Evolutionary conservation across 2,329 filamentous ascomycete genomes (phyloP).

Genomic region (Colletotrichum eremochloae): DNA sequence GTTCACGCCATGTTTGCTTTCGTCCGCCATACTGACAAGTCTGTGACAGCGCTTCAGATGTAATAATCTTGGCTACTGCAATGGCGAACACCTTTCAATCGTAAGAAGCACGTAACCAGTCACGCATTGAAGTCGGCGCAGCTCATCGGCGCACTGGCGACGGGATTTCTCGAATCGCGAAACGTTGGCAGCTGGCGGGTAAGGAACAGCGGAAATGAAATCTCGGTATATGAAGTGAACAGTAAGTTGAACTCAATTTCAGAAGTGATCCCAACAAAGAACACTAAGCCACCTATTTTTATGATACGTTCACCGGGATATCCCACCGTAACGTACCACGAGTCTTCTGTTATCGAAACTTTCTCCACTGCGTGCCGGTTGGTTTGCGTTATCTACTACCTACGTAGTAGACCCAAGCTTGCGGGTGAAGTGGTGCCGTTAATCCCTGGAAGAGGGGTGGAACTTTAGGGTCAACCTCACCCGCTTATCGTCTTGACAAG

Average conservation of each 20-base stretch:
- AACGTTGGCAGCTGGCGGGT: background rate
- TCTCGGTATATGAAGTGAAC: background rate
- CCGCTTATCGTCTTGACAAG: conserved; percentile 38
- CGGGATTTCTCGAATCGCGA: background rate
- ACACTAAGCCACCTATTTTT: background rate
- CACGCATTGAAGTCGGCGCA: background rate
- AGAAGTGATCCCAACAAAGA: background rate
- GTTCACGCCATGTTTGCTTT: conserved; percentile 5
- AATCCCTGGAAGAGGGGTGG: conserved; percentile 26
- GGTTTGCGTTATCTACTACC: conserved; percentile 22
- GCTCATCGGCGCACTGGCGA: background rate
- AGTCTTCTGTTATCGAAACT: conserved; percentile 25
- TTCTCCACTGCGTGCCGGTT: conserved; percentile 7
- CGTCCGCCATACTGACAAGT: background rate
- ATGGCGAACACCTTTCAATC: background rate
- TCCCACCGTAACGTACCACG: conserved; percentile 33
- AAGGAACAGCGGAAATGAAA: background rate
- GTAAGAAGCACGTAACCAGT: background rate
- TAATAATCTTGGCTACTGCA: too few species aligned
- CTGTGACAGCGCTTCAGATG: background rate
- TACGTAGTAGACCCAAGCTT: background rate
- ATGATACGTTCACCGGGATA: conserved; percentile 16
- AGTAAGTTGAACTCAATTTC: conserved; percentile 7
- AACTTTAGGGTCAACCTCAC: background rate
- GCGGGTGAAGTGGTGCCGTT: conserved; percentile 17